Conservation (phyloP, 1,284 basidiomycete genomes). For the Rhodotorula glutinis region DNA sequence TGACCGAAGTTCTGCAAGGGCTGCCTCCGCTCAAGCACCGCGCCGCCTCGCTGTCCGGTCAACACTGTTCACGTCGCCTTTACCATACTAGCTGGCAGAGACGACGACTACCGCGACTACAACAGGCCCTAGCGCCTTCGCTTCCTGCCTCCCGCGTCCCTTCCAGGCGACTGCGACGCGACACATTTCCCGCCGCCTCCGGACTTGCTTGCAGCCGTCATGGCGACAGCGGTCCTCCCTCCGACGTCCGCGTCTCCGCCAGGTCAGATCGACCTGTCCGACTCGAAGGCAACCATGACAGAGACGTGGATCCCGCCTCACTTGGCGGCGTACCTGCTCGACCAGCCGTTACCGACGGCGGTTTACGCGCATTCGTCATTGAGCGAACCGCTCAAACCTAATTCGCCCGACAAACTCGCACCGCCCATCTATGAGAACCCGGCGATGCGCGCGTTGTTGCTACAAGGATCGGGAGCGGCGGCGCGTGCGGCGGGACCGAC, state of each 20-base stretch:
- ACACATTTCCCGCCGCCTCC: neutral
- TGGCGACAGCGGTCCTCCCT: neutral
- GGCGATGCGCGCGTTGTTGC: conserved; percentile 9
- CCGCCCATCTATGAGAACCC: conserved; percentile 7
- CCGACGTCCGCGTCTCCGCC: neutral
- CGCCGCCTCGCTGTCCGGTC: too few species aligned
- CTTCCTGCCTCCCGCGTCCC: neutral
- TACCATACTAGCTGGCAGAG: too few species aligned
- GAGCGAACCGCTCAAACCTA: neutral
- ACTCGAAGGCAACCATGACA: neutral
- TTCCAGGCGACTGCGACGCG: neutral
- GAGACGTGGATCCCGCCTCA: neutral
- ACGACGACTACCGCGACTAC: too few species aligned
- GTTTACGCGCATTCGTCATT: conserved; percentile 11
- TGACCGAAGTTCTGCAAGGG: too few species aligned
- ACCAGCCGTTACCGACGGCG: conserved; percentile 13
- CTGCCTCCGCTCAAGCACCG: too few species aligned
- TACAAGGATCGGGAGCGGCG: conserved; percentile 10
- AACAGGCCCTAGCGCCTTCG: neutral
- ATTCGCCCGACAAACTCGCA: neutral
- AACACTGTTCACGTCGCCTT: too few species aligned
- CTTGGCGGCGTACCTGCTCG: conserved; percentile 22
- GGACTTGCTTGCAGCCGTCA: neutral
- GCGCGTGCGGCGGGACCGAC: neutral
- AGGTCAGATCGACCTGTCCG: too few species aligned